phyloP scores from a whole-genome alignment of 2,329 filamentous ascomycete genomes.

The Claviceps sp. region DNA sequence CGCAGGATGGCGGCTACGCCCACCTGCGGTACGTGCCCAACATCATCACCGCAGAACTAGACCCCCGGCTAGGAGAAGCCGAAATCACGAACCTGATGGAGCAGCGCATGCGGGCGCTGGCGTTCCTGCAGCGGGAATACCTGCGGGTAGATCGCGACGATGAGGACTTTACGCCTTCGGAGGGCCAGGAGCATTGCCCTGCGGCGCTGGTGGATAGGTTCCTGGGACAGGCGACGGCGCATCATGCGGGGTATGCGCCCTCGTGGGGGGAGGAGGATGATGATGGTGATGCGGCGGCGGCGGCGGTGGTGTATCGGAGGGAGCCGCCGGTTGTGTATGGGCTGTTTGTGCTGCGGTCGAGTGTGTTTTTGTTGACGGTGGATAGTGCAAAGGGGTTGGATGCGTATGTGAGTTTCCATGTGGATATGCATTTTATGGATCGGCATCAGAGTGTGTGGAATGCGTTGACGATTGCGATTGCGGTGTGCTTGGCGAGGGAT shows the following conservation, averaged over 20 bases:
- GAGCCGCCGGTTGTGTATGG: conserved; percentile 29
- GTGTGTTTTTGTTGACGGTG: conserved; percentile 25
- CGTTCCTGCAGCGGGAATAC: conserved; percentile 22
- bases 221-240: background rate
- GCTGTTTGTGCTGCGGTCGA: conserved; percentile 26
- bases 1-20: conserved; percentile 25
- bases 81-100: conserved; percentile 23
- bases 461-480: conserved; percentile 27
- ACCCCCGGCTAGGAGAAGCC: conserved; percentile 15
- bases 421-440: conserved; percentile 26
- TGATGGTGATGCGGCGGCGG: background rate
- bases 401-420: conserved; percentile 28
- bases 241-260: conserved; percentile 1
- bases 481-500: conserved; percentile 26
- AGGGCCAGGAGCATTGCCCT: background rate
- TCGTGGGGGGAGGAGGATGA: background rate
- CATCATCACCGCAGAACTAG: conserved; percentile 23
- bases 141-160: conserved; percentile 15
- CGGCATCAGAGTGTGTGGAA: conserved; percentile 30
- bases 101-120: conserved; percentile 21
- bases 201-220: conserved; percentile 6
- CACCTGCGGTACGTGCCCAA: conserved; percentile 24
- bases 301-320: conserved; percentile 12
- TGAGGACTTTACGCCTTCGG: conserved; percentile 17
- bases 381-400: conserved; percentile 23